Conservation (phyloP, 768 basidiomycete genomes). For the Calocybe indica region DNA sequence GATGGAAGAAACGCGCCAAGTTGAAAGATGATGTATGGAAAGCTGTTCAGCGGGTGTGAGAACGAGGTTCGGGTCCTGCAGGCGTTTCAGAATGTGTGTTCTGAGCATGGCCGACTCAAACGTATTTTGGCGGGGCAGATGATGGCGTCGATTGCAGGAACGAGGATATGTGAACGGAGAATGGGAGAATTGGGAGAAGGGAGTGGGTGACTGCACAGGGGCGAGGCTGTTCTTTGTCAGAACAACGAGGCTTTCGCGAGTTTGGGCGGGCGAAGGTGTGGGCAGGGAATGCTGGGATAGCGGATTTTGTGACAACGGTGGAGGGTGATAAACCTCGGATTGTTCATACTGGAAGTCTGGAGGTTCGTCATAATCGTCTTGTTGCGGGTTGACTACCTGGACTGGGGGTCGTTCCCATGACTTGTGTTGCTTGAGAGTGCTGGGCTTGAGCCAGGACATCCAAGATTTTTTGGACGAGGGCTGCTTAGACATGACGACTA, state of each 20-base stretch:
- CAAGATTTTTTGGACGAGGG: conserved; percentile 42
- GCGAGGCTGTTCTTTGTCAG: conserved; percentile 43
- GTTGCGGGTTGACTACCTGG: neutral
- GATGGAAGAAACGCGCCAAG: conserved; percentile 19
- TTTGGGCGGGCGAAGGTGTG: conserved; percentile 21
- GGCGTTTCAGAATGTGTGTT: conserved; percentile 39
- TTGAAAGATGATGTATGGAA: conserved; percentile 39
- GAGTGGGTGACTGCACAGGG: conserved; percentile 29
- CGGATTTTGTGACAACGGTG: too few relatives aligned
- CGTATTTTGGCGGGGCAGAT: conserved; percentile 30
- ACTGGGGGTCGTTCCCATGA: too few relatives aligned
- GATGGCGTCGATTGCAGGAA: conserved; percentile 39
- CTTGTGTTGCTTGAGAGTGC: conserved; percentile 9
- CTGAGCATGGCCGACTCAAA: conserved; percentile 44
- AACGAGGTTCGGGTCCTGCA: conserved; percentile 25
- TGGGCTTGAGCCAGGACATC: conserved; percentile 43
- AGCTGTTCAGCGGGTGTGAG: conserved; percentile 34
- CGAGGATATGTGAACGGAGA: conserved; percentile 41
- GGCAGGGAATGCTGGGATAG: conserved; percentile 8
- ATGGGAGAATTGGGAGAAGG: conserved; percentile 41
- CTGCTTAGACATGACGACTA: conserved; percentile 18
- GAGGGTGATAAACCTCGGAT: conserved; percentile 6
- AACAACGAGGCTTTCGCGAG: conserved; percentile 32
- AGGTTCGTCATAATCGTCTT: conserved; percentile 11
- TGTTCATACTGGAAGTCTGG: conserved; percentile 12